Base-by-base conservation (phyloP, 1,284 basidiomycete species). In the Ceratobasidium sp. region DNA sequence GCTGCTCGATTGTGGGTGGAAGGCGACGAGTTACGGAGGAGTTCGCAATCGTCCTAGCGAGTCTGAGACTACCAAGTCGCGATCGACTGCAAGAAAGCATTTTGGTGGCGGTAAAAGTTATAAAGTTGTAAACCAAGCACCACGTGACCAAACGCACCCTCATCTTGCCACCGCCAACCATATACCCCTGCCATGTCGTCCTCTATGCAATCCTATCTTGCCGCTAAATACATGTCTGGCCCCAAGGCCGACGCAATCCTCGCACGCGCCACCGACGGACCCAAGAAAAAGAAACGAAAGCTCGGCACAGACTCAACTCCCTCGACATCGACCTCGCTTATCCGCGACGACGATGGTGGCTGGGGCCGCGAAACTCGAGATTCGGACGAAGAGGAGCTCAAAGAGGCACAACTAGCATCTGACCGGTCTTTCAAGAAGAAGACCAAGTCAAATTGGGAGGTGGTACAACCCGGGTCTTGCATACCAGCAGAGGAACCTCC, bases 211-310 rank as follows among this genome's bases (percentile, higher is more conserved):
- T 87, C 92, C 8, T 95, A 95, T 82, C 88, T 95, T 3, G 93
- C 93, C 0, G 89, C 92, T 80, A 94, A 93, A 81, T 99, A 99
- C 86, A 98, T 99, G 95, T 94, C 96, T 6, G 97, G 97, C 0
- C 92, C 95, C 0, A 99, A 98, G 84, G 96, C 97, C 3, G 97
- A 99, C 81, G 96, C 96, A 18, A 98, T 99, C 80, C 89, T 99
- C 3, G 87, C 95, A 3, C 89, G 90, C 65, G 85, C 88, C 30
- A 20, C 48, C 0, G 89, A 89, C 82, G 93, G 91, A 85, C 89
- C 87, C 83, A 95, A 86, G 82, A 86, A 85, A 81, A 88, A 94
- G 88, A 95, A 94, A 84, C 89, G 90, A 68, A 94, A 93, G 84
- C 85, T 85, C 41, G 82, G 81, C 6, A 79, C 80, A 18, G 78